phyloP scores from a whole-genome alignment of 179 eudicot species.

The Kewa caespitosa region DNA sequence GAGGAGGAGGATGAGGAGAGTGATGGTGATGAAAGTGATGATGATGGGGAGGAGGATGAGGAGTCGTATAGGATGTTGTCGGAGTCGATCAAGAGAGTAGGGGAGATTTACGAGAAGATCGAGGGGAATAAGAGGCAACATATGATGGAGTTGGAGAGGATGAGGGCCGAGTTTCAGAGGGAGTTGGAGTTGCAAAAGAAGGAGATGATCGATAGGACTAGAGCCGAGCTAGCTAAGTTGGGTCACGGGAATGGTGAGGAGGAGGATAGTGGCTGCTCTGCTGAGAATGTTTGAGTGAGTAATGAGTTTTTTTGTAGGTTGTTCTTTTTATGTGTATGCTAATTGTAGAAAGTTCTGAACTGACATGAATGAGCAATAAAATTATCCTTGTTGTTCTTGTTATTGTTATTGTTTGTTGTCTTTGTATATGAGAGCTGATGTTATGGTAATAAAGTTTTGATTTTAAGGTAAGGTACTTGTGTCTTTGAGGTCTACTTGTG shows the following conservation, averaged over 20 bases:
- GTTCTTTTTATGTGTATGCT: conserved; percentile 30
- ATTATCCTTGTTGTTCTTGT: conserved; percentile 9
- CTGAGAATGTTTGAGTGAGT: conserved; percentile 51
- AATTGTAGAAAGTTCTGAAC: conserved; percentile 7
- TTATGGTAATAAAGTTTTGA: background rate
- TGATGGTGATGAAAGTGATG: conserved; percentile 31
- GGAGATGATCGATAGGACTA: conserved; percentile 75
- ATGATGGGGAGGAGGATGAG: conserved; percentile 31
- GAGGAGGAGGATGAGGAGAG: conserved; percentile 37
- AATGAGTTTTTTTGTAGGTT: conserved; percentile 19
- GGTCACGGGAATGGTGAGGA: conserved; percentile 45
- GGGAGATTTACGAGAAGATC: conserved; percentile 86
- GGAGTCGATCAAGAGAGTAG: conserved; percentile 75
- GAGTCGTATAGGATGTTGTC: conserved; percentile 59
- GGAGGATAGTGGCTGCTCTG: conserved; percentile 47
- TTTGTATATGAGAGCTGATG: conserved; percentile 7
- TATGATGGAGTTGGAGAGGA: conserved; percentile 86
- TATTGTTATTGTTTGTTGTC: background rate
- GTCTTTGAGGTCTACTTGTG: background rate
- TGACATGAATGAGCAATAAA: background rate
- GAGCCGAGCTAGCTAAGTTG: conserved; percentile 69
- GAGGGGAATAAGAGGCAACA: conserved; percentile 75
- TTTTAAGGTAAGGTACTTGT: background rate
- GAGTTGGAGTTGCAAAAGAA: conserved; percentile 89
- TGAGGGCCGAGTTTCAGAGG: conserved; percentile 80